Conservation (phyloP, 192 early-diverging fungal species). For the Backusella luteola region DNA sequence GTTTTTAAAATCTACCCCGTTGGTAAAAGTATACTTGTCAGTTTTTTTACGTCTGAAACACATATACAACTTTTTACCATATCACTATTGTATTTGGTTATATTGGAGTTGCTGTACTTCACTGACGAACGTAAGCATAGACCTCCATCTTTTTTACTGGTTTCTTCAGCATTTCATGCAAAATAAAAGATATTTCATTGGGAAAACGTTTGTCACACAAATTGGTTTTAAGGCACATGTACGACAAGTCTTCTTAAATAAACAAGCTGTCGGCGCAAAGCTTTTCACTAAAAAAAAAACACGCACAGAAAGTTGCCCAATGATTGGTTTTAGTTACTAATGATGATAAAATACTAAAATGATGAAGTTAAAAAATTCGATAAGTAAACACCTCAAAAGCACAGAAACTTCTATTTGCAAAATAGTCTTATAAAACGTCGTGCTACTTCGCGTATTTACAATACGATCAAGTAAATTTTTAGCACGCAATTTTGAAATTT, state of each 20-base stretch:
- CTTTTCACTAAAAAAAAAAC: not conserved
- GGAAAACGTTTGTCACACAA: not conserved
- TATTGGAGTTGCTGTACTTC: not conserved
- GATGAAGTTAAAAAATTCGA: not conserved
- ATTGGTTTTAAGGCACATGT: not conserved
- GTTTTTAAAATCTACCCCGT: not conserved
- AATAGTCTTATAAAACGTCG: not conserved
- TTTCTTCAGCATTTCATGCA: not conserved
- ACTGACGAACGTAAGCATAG: slow-evolving; percentile 1
- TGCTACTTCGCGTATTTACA: not conserved
- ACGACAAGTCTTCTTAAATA: not conserved
- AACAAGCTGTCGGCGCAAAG: not conserved
- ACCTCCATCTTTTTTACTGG: not conserved
- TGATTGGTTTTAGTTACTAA: not conserved
- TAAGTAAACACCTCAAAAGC: too few species aligned
- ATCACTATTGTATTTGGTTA: not conserved
- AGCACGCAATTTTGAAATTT: not conserved
- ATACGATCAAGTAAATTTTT: not conserved
- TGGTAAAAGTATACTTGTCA: not conserved
- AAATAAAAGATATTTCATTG: slow-evolving; percentile 5
- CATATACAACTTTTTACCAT: not conserved
- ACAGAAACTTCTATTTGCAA: too few species aligned
- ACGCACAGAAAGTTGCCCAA: not conserved
- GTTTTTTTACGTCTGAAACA: not conserved
- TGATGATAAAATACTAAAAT: slow-evolving; percentile 6